phyloP scores from a whole-genome alignment of 2,329 filamentous ascomycete species.

The Gnomoniopsis sp. region DNA sequence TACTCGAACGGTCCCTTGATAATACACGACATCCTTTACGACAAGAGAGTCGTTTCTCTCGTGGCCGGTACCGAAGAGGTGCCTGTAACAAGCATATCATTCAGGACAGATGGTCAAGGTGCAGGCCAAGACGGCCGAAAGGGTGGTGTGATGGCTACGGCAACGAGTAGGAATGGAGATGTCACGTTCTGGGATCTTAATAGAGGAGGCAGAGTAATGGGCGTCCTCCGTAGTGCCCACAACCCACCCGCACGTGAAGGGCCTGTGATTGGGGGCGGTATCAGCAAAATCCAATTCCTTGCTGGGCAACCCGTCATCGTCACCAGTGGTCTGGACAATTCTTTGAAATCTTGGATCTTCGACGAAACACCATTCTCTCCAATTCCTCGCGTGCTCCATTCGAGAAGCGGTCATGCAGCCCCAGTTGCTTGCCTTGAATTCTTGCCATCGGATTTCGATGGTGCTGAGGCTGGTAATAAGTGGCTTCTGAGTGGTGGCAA shows the following conservation, averaged over 20 bases:
- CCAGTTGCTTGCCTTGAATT: constrained; percentile 81
- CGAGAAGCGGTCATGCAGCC: constrained; percentile 82
- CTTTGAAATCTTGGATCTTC: constrained; percentile 94
- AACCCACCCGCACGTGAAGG: constrained; percentile 63
- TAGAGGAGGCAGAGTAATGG: constrained; percentile 78
- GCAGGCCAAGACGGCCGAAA: constrained; percentile 83
- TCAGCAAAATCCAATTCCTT: constrained; percentile 87
- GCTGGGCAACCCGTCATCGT: constrained; percentile 84
- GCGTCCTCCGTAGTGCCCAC: constrained; percentile 83
- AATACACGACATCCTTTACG: constrained; percentile 77
- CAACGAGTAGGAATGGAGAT: constrained; percentile 75
- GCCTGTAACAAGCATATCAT: constrained; percentile 78
- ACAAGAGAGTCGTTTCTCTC: constrained; percentile 68
- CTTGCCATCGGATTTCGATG: constrained; percentile 83
- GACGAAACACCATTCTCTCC: constrained; percentile 88
- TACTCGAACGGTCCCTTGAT: constrained; percentile 76
- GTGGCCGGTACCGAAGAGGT: constrained; percentile 62
- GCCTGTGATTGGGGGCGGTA: constrained; percentile 64
- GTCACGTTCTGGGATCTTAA: constrained; percentile 97
- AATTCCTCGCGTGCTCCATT: constrained; percentile 79
- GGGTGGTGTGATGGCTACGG: constrained; percentile 91
- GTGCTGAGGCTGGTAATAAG: constrained; percentile 82
- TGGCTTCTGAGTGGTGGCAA: constrained; percentile 89
- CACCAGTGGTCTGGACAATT: constrained; percentile 89
- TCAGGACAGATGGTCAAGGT: constrained; percentile 83